Evolutionary conservation across 441 rosid genomes (phyloP).

Genomic region (Gossypium gossypioides): DNA sequence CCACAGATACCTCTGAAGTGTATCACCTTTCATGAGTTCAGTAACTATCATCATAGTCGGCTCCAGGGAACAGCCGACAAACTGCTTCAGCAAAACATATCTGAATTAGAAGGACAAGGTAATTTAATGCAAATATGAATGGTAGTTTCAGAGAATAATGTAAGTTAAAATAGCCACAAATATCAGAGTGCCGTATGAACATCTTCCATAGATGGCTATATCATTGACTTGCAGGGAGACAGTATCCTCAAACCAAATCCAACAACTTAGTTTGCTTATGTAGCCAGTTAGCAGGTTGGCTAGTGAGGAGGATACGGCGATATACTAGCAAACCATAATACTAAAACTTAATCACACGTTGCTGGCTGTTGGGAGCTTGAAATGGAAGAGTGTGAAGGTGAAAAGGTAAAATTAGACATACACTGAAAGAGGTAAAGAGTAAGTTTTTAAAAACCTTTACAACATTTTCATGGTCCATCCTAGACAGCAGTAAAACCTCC

Average conservation of each 20-base stretch:
- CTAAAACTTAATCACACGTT: background rate
- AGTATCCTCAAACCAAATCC: background rate
- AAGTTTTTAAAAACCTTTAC: conserved; percentile 34
- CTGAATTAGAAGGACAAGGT: conserved; percentile 5
- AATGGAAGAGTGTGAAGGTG: background rate
- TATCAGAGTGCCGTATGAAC: background rate
- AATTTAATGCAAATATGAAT: background rate
- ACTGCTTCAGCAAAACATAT: conserved; percentile 25
- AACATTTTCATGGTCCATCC: conserved; percentile 39
- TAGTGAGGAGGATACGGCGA: background rate
- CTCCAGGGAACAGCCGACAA: conserved; percentile 48
- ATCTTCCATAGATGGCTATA: conserved; percentile 2
- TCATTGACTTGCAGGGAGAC: background rate
- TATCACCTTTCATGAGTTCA: conserved; percentile 43
- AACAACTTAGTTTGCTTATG: background rate
- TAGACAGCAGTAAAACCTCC: conserved; percentile 49
- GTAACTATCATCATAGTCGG: conserved; percentile 50
- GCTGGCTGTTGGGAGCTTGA: background rate
- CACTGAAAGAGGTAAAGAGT: background rate
- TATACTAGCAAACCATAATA: background rate
- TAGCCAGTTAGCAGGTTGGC: background rate
- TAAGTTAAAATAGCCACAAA: background rate
- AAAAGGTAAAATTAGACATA: background rate
- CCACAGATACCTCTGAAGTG: conserved; percentile 41
- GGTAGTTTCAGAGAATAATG: background rate